Conservation (phyloP, 495 filamentous ascomycete genomes). For the Thermothielavioides terrestris region DNA sequence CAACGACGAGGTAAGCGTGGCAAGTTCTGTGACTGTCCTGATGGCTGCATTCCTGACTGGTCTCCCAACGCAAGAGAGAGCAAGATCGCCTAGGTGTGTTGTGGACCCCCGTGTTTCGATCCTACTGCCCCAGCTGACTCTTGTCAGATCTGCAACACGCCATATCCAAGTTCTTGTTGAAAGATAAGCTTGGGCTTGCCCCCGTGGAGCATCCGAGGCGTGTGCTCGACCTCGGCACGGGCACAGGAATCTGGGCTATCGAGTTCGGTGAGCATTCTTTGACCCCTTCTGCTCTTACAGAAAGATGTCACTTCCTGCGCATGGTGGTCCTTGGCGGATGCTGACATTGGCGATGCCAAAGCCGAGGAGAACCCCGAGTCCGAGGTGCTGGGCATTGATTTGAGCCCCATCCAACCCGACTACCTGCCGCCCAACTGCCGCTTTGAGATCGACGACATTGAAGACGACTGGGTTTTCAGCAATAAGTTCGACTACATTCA, state of each 20-base stretch:
- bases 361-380: slow-evolving; percentile 19
- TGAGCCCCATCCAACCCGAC: slow-evolving; percentile 40
- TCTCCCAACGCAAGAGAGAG: slow-evolving; percentile 27
- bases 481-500: slow-evolving; percentile 44
- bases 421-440: slow-evolving; percentile 38
- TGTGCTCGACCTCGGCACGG: slow-evolving; percentile 40
- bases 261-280: slow-evolving; percentile 26
- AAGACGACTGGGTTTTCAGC: slow-evolving; percentile 41
- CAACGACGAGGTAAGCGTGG: slow-evolving; percentile 21
- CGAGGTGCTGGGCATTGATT: slow-evolving; percentile 36
- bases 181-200: slow-evolving; percentile 33
- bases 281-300: background rate
- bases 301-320: background rate
- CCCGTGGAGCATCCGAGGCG: slow-evolving; percentile 32
- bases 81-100: slow-evolving; percentile 37
- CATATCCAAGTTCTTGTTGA: slow-evolving; percentile 33
- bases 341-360: background rate
- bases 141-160: slow-evolving; percentile 42
- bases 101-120: background rate
- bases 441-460: slow-evolving; percentile 43
- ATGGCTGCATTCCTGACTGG: background rate
- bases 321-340: background rate
- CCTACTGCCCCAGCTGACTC: background rate
- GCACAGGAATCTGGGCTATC: slow-evolving; percentile 39
- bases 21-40: no score